Evolutionary conservation across 306 rosid genomes (phyloP), one percentile per base, ranked within the genome.

Genomic region (Styphnolobium japonicum): DNA sequence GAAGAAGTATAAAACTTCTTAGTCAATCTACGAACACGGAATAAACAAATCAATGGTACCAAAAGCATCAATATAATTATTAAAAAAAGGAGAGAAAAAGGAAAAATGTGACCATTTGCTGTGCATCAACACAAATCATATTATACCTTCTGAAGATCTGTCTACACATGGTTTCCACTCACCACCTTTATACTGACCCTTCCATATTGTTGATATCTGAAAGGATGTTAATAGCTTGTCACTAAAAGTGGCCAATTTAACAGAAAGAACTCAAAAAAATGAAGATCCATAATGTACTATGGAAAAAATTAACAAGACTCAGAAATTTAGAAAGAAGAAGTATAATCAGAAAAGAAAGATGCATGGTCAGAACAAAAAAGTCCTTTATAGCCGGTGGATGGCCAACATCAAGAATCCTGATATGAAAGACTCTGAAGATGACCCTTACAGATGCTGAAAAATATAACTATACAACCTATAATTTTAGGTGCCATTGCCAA

Each of bases 131-230:
- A 42, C 16, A 53, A 40, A 39, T 36, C 16, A 70, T 56, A 74
- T 29, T 43, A 25, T 81, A 91, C 98, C 94, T 89, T 82, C 90
- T 12, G 87, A 84, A 21, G 93, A 88, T 67, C 62, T 88, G 79
- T 69, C 74, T 34, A 87, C 82, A 71, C 94, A 93, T 19, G 97
- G 91, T 77, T 85, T 91, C 97, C 97, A 91, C 67, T 82, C 88
- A 18, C 75, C 87, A 68, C 93, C 84, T 88, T 73, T 86, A 83
- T 85, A 67, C 52, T 80, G 75, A 67, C 69, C 87, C 85, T 74
- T 91, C 97, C 97, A 93, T 76, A 93, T 83, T 55, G 93, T 89
- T 78, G 90, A 89, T 70, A 92, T 87, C 97, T 92, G 82, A 85
- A 77, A 68, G 25, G 65, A 81, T 71, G 48, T 34, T 23, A 37